Base-by-base conservation (phyloP, 352 stramenopile genomes). In the Phytophthora tubulina region DNA sequence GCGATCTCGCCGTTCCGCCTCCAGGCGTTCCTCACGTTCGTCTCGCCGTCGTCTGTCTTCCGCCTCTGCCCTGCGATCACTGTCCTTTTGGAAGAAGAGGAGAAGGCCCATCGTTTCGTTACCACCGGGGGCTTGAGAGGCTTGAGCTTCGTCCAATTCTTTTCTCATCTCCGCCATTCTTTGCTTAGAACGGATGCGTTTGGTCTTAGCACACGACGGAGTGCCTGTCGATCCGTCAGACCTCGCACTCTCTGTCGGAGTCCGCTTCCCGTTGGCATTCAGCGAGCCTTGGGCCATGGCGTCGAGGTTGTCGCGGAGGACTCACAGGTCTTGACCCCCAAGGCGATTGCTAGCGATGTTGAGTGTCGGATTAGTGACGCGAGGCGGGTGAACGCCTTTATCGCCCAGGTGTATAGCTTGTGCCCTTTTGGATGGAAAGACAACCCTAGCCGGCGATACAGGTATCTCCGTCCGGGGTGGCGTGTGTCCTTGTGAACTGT, bases 41-140 rank as follows among this genome's bases (percentile, higher is more conserved):
- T 8, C 30, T 30, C 42, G n/a, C 3, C 46, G 58, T 8, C 46
- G 33, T 6, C 33, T 8, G n/a, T 52, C 58, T 27, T 66, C 58
- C 1, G 21, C 41, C 21, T 46, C 51, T 5, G n/a, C 61, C 2
- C 53, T n/a, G 4, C 61, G 30, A 9, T 69, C 50, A 8, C 49
- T 61, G 0, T 62, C 61, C 33, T 69, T 52, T 9, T 59, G 41
- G 8, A 69, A 39, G 3, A 69, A 41, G 4, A 55, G 31, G 4
- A 55, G 30, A 13, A 55, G 4, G 4, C 48, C 7, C 48, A 55
- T 41, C 2, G 42, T 39, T 3, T 55, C 48, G 31, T 4, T 55
- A 15, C 3, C 35, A 13, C 35, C 3, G 35, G 11, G 35, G 7
- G 35, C 3, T 41, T 41, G 35, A 13, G 35, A 7, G 35, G 35